Base-by-base conservation (phyloP, 176 grass and related monocot genomes). In the Oryza glaberrima region DNA sequence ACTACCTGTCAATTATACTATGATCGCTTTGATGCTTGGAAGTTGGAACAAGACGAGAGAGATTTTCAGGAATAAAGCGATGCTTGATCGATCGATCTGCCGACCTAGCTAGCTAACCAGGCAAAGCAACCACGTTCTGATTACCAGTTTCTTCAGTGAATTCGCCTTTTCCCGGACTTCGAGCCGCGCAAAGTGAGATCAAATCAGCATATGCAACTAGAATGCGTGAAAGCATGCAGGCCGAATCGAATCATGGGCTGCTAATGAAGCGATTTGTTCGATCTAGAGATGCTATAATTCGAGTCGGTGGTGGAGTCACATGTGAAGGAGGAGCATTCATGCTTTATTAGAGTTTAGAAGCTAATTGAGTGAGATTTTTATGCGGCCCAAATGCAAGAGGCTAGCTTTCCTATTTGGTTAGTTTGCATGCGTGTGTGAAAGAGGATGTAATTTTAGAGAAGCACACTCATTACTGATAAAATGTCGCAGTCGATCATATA, bases 41-140 rank as follows among this genome's bases (percentile, higher is more conserved):
- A 19, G 15, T 17, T 4, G 16, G 16, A 56, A 17, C 15, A 54
- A 38, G 44, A 45, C 65, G 0, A 70, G 0, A 70, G 43, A 32
- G 4, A 26, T 41, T 25, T 69, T 13, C 46, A 69, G 76, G 81
- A 11, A 40, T 70, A 84, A 89, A 89, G 70, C 69, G 45, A 47
- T 47, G 69, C 60, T 49, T 17, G 19, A 36, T 65, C 23, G 19
- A 36, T 65, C 85, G 72, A 56, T 19, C 52, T 56, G 76, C 69
- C 87, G 81, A 77, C 61, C 76, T 78, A 85, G 44, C 76, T 78
- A 85, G 44, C 44, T 84, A 56, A 19, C 52, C 19, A 56, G 16
- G 16, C 5, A 56, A 56, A 56, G 52, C 52, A 67, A 71, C 65
- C 70, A 85, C 70, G 49, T 32, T 70, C 25, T 69, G 73, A 36